phyloP scores from a whole-genome alignment of 768 basidiomycete genomes.

The Myochromella boudieri region DNA sequence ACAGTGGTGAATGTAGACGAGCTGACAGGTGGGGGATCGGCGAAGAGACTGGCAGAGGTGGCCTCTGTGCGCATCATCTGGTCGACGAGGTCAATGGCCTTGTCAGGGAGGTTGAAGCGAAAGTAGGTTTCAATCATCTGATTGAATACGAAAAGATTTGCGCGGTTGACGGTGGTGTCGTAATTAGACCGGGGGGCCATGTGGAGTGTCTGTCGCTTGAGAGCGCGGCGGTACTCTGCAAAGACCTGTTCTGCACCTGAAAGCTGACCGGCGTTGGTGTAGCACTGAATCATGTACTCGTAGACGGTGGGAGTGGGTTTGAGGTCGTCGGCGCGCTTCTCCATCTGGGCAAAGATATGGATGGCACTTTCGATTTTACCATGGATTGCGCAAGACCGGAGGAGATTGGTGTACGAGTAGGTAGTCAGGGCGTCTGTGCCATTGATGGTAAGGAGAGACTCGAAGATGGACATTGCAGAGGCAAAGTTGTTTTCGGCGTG shows the following conservation, averaged over 20 bases:
- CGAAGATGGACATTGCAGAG: slow-evolving; percentile 73
- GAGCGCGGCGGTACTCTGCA: slow-evolving; percentile 49
- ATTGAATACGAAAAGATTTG: slow-evolving; percentile 62
- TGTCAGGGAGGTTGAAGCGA: slow-evolving; percentile 56
- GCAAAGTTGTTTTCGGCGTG: slow-evolving; percentile 67
- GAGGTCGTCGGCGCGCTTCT: slow-evolving; percentile 35
- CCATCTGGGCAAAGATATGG: slow-evolving; percentile 63
- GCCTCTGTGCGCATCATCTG: slow-evolving; percentile 60
- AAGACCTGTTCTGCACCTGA: slow-evolving; percentile 59
- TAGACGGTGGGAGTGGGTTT: slow-evolving; percentile 40
- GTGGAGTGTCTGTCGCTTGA: slow-evolving; percentile 34
- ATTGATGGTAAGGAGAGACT: slow-evolving; percentile 45
- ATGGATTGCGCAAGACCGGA: slow-evolving; percentile 62
- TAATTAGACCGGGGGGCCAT: slow-evolving; percentile 24
- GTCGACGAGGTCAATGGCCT: slow-evolving; percentile 65
- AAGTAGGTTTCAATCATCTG: slow-evolving; percentile 78
- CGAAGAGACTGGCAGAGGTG: slow-evolving; percentile 30
- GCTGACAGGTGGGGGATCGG: slow-evolving; percentile 55
- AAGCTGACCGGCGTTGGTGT: slow-evolving; percentile 51
- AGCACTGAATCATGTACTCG: slow-evolving; percentile 57
- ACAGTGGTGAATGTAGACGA: slow-evolving; percentile 64
- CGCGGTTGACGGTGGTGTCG: slow-evolving; percentile 13
- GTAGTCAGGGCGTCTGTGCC: slow-evolving; percentile 31
- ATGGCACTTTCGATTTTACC: slow-evolving; percentile 60
- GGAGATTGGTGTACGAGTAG: slow-evolving; percentile 49